Base-by-base conservation (phyloP, 805 yeast genomes). In the Candida pseudoglaebosa region DNA sequence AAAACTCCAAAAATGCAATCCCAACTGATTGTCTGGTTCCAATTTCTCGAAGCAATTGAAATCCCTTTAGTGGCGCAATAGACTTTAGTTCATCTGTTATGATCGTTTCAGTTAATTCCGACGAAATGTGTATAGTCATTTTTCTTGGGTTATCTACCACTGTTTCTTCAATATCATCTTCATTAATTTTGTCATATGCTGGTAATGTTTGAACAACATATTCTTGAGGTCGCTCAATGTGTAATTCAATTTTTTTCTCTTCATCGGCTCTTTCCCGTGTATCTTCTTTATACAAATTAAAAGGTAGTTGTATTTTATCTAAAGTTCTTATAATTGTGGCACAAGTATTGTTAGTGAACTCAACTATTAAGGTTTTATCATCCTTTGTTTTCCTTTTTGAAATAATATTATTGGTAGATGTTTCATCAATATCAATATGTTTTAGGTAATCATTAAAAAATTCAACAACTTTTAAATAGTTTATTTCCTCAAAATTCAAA, bases 321-420 rank as follows among this genome's bases (percentile, higher is more conserved):
- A 82, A 54, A 2, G 78, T 66, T 16, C 68, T 57, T 0, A 75
- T 64, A 0, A 76, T 54, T 0, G 91, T 82, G 0, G 91, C 82
- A 35, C 75, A 64, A 15, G 63, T 59, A 32, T 73, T 59, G 26
- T 69, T 71, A 8, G 70, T 61, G 38, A 84, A 71, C 44, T 76
- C 80, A 7, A 84, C 50, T 2, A 80, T 59, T 32, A 78, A 56
- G 4, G 52, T 56, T 28, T 53, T 53, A 32, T 64, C 62, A 34
- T 70, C 67, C 21, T 51, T 70, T 29, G 53, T 57, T 47, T 45
- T 73, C 45, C 55, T 54, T 48, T 56, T 67, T 38, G 45, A 44
- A 16, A 59, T 64, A 24, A 55, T 66, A 42, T 58, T 66, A 34
- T 50, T 59, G 7, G 48, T 49, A 9, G 52, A 46, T 1, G 67